Percentiles rank a stretch among this genome's conserved stretches.
These are phyloP conservation scores for Protomyces lactucae-debilis DNA, from an alignment of 1,139 yeast species.

Conservation along the genomic window DNA sequence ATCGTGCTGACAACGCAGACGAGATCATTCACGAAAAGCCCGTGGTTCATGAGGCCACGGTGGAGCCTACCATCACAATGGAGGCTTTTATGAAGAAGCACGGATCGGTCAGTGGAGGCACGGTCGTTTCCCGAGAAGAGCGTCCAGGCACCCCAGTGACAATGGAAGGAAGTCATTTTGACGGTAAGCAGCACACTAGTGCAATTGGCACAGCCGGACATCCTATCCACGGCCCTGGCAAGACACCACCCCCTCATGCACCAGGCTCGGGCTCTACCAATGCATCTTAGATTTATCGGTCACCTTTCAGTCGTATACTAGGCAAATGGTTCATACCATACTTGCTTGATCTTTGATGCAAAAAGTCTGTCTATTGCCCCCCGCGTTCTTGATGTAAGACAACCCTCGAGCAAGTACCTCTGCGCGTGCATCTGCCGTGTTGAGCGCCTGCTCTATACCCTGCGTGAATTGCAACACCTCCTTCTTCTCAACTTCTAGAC, in stretches of 20 bases:
- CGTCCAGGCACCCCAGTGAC: neutral
- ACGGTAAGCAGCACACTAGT: neutral
- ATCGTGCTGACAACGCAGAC: neutral
- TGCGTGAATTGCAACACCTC: slow-evolving; percentile 23
- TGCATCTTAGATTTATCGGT: too few relatives aligned
- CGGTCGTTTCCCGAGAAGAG: neutral
- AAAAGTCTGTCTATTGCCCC: neutral
- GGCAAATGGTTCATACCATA: neutral
- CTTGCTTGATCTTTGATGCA: neutral
- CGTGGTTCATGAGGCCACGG: neutral
- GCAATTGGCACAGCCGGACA: neutral
- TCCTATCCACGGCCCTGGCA: neutral
- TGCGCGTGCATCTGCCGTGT: slow-evolving; percentile 6
- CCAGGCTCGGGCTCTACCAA: too few relatives aligned
- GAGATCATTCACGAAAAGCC: neutral
- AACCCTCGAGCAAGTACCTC: slow-evolving; percentile 10
- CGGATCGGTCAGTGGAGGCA: neutral
- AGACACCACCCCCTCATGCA: too few relatives aligned
- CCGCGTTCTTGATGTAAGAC: slow-evolving; percentile 1
- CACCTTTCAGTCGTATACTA: neutral
- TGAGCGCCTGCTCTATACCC: slow-evolving; percentile 15
- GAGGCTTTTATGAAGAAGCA: neutral
- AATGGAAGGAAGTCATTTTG: neutral
- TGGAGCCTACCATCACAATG: neutral
- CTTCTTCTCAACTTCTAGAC: slow-evolving; percentile 7